These are phyloP conservation scores for Graphilbum sp. DNA, from an alignment of 2,329 filamentous ascomycete genomes.

Conservation along the genomic window DNA sequence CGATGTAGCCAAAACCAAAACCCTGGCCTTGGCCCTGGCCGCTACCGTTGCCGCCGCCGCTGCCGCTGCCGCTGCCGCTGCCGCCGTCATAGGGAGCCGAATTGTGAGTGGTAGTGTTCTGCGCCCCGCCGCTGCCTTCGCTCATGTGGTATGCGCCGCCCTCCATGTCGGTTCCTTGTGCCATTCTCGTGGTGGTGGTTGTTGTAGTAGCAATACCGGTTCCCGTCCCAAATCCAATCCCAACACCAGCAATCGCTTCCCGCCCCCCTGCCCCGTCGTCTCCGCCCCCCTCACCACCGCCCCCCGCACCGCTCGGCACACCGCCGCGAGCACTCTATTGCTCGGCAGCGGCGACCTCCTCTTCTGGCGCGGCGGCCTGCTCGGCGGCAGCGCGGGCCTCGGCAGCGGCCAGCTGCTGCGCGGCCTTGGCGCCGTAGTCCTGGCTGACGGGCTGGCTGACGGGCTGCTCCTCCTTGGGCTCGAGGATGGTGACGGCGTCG, in stretches of 20 bases:
- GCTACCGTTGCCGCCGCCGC: not conserved
- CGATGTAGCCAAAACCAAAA: not conserved
- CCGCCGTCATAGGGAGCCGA: too few relatives aligned
- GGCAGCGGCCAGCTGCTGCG: conserved; percentile 47
- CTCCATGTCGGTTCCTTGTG: not conserved
- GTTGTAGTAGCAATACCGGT: not conserved
- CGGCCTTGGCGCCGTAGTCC: conserved; percentile 94
- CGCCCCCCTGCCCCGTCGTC: not conserved
- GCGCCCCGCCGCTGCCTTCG: not conserved
- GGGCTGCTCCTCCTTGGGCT: conserved; percentile 98
- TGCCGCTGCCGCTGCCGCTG: not conserved
- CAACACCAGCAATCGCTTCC: not conserved
- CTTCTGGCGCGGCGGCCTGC: conserved; percentile 22
- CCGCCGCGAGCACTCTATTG: conserved; percentile 20
- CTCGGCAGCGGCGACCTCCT: conserved; percentile 36
- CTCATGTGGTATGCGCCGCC: not conserved
- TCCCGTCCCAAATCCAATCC: not conserved
- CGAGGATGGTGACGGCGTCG: conserved; percentile 97
- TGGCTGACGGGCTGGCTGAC: conserved; percentile 91
- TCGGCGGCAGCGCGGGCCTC: conserved; percentile 41
- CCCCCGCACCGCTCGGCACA: not conserved
- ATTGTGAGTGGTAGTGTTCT: too few relatives aligned
- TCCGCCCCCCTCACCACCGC: not conserved
- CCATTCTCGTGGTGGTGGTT: not conserved
- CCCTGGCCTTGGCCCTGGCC: not conserved